Conservation (phyloP, 768 basidiomycete species). For the Hygrophorus pudorinus region DNA sequence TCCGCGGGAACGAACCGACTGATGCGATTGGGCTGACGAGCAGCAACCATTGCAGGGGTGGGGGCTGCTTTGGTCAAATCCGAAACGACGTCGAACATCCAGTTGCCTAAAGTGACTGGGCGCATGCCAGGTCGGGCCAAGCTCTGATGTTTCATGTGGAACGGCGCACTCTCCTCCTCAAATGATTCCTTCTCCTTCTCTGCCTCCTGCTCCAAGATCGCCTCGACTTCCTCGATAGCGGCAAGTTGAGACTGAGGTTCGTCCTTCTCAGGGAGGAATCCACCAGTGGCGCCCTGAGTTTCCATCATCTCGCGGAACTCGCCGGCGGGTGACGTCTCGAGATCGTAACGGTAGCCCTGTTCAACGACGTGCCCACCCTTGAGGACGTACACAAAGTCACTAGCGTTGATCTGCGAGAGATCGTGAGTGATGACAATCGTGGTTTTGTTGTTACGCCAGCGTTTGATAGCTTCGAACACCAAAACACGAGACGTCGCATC, state of each 20-base stretch:
- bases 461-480: conserved; percentile 63
- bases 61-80: conserved; percentile 41
- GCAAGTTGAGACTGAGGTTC: conserved; percentile 15
- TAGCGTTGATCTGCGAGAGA: conserved; percentile 61
- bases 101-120: conserved; percentile 57
- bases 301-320: conserved; percentile 67
- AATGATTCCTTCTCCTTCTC: conserved; percentile 33
- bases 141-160: conserved; percentile 28
- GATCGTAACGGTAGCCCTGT: conserved; percentile 77
- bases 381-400: conserved; percentile 92
- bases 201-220: conserved; percentile 34
- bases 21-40: conserved; percentile 15
- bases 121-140: conserved; percentile 29
- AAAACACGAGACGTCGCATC: conserved; percentile 82
- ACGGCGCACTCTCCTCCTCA: conserved; percentile 21
- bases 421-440: conserved; percentile 97
- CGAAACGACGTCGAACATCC: conserved; percentile 77
- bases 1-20: conserved; percentile 29
- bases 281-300: conserved; percentile 42
- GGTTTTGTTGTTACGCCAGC: conserved; percentile 69
- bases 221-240: conserved; percentile 33
- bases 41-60: conserved; percentile 14
- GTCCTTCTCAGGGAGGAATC: conserved; percentile 34
- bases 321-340: conserved; percentile 45
- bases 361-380: conserved; percentile 72